Base-by-base conservation (phyloP, 106 monocot genomes). In the Agapanthus africanus region DNA sequence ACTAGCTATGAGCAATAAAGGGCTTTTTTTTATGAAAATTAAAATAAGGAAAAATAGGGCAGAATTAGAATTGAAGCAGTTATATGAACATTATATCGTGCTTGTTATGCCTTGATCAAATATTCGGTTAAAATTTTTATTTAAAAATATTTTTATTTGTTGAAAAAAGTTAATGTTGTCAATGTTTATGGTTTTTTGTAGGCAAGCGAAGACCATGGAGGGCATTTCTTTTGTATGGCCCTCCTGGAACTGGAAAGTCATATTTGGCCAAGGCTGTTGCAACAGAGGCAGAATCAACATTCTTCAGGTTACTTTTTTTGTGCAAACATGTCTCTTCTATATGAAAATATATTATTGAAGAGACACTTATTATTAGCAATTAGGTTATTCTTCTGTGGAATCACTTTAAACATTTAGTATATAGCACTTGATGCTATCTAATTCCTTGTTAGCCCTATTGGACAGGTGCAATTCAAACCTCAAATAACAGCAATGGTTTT, bases 181-280 rank as follows among this genome's bases (percentile, higher is more conserved):
- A 64, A 14, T 52, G 47, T 67, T 30, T 60, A 18, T 66, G 5
- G 34, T 50, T 81, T 66, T 37, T 37, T 47, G 13, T 30, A 90
- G 90, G 90, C 16, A 90, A 90, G 61, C 65, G 90, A 62, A 83
- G 77, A 44, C 90, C 90, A 56, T 90, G 90, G 90, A 90, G 90
- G 70, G 90, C 90, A 69, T 90, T 90, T 79, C 80, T 90, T 26
- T 76, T 90, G 46, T 90, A 90, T 75, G 90, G 90, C 42, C 90
- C 90, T 61, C 90, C 90, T 71, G 90, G 90, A 71, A 90, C 90
- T 68, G 90, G 90, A 79, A 90, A 90, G 49, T 90, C 90, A 69
- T 90, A 86, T 68, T 81, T 90, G 68, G 90, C 90, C 4, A 90
- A 90, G 69, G 90, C 90, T 65, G 86, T 90, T 62, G 90, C 90